A percentile compares a stretch with the other conserved stretches of the same genome.
Conservation (phyloP, 2,329 filamentous ascomycete species). For the Hansfordia pulvinata region DNA sequence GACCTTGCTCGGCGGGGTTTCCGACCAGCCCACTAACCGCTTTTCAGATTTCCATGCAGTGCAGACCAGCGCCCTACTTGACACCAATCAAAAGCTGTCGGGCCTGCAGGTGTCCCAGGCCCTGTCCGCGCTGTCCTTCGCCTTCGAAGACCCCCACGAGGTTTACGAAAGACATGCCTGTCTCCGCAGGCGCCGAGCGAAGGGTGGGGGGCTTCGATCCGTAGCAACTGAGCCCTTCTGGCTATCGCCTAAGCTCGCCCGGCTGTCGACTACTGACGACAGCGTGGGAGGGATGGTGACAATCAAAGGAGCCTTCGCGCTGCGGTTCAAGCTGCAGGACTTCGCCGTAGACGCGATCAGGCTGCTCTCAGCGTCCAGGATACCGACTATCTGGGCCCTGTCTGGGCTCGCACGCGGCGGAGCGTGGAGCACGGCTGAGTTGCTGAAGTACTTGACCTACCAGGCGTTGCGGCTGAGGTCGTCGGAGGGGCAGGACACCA, state of each 20-base stretch:
- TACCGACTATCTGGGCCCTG: not conserved
- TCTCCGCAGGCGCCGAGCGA: not conserved
- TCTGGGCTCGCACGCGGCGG: not conserved
- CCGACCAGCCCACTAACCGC: not conserved
- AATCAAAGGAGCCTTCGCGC: not conserved
- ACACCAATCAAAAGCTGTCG: not conserved
- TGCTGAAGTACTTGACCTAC: not conserved
- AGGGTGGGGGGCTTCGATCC: too few species aligned
- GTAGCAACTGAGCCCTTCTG: not conserved
- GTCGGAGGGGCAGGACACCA: not conserved
- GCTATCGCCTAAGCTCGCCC: not conserved
- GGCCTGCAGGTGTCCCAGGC: not conserved
- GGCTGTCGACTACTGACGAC: not conserved
- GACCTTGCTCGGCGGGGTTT: too few species aligned
- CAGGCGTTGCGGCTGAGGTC: not conserved
- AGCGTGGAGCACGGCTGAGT: not conserved
- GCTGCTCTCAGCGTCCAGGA: not conserved
- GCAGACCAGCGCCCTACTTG: not conserved
- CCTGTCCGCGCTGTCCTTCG: not conserved
- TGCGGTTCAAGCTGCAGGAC: not conserved
- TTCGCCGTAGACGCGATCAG: not conserved
- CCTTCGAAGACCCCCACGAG: slow-evolving; percentile 1
- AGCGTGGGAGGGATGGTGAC: too few species aligned
- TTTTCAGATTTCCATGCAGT: not conserved
- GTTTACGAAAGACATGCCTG: not conserved